These are phyloP conservation scores for Aspergillus arachidicola DNA, from an alignment of 2,329 filamentous ascomycete species.

Conservation along the genomic window DNA sequence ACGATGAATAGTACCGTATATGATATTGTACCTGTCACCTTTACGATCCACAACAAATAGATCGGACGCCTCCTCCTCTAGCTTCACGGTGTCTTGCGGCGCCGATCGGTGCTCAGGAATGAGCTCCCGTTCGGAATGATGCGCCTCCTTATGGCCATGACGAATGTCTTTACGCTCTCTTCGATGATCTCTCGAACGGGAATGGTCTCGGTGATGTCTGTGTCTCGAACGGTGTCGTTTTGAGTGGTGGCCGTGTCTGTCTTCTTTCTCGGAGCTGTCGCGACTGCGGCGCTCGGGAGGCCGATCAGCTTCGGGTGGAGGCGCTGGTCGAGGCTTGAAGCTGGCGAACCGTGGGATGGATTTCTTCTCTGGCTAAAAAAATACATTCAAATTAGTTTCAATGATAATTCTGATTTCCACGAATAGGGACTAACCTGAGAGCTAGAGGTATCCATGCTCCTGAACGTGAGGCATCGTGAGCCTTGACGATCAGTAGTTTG, in stretches of 20 bases:
- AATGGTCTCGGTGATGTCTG: constrained; percentile 27
- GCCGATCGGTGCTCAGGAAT: constrained; percentile 6
- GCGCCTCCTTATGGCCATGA: constrained; percentile 15
- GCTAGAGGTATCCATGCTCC: constrained; percentile 40
- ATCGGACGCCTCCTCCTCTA: constrained; percentile 25
- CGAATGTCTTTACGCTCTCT: constrained; percentile 18
- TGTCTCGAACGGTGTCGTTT: constrained; percentile 22
- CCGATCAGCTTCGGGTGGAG: constrained; percentile 26
- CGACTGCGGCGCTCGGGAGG: constrained; percentile 22
- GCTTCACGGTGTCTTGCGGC: constrained; percentile 17
- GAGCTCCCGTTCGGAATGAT: constrained; percentile 13
- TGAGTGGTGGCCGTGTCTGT: constrained; percentile 25
- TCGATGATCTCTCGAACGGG: constrained; percentile 24
- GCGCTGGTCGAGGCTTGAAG: constrained; percentile 60
- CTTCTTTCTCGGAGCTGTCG: constrained; percentile 24
- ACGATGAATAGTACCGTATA: constrained; percentile 73
- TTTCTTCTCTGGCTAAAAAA: constrained; percentile 36
- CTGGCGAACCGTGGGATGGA: constrained; percentile 72
- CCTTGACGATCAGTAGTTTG: background rate
- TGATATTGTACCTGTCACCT: constrained; percentile 74
- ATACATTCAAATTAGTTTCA: background rate
- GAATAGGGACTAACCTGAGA: constrained; percentile 35
- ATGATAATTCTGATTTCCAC: background rate
- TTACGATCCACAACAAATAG: constrained; percentile 69
- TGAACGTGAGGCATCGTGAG: constrained; percentile 19